Evolutionary conservation across 768 basidiomycete genomes (phyloP).

Genomic region (Phlebiopsis flavidoalba): DNA sequence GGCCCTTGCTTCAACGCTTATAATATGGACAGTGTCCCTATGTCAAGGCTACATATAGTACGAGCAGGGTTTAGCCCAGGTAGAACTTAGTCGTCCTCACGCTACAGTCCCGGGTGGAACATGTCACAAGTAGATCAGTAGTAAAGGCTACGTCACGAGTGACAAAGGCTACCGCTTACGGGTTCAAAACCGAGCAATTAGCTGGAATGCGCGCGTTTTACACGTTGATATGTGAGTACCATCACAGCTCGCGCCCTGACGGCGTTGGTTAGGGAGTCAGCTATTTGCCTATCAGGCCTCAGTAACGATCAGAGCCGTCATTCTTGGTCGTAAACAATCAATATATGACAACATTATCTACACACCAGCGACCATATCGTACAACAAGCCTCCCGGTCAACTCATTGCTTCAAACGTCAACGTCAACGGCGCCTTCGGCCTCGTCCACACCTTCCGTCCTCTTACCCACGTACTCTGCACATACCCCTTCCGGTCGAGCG

Average conservation of each 20-base stretch:
- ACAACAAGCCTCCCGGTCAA: not conserved
- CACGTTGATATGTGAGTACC: no score
- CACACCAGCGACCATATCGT: not conserved
- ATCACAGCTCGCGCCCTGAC: no score
- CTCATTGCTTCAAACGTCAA: not conserved
- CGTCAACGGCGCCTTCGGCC: not conserved
- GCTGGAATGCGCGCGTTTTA: no score
- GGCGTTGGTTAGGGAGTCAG: no score
- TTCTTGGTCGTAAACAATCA: not conserved
- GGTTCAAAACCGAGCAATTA: no score
- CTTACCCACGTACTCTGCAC: slow-evolving; percentile 73
- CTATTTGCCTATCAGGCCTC: no score
- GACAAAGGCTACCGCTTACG: not conserved
- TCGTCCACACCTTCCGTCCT: slow-evolving; percentile 68
- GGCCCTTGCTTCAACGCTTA: no score
- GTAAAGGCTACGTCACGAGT: not conserved
- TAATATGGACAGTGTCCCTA: not conserved
- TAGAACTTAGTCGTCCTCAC: no score
- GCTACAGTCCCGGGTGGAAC: not conserved
- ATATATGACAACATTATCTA: not conserved
- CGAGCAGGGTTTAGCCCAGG: no score
- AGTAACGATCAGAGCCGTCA: not conserved
- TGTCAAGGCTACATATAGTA: not conserved
- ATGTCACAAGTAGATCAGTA: not conserved
- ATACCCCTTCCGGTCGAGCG: slow-evolving; percentile 61